phyloP scores from a whole-genome alignment of 306 rosid species.

The Datisca glomerata region DNA sequence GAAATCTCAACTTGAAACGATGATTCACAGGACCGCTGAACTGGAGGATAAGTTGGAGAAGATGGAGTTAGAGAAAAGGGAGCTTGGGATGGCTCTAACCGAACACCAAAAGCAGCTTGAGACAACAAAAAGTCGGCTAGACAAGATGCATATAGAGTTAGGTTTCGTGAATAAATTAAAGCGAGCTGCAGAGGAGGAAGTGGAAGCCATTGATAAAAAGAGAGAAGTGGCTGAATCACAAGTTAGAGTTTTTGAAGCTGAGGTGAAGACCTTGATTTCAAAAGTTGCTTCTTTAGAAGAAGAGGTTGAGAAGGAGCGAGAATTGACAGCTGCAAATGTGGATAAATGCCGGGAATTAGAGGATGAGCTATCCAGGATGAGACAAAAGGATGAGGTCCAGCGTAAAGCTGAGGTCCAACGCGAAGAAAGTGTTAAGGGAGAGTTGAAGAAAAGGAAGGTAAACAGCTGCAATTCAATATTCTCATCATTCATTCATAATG shows the following conservation, averaged over 20 bases:
- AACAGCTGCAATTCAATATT: no score
- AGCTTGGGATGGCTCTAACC: constrained; percentile 31
- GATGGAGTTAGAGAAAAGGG: constrained; percentile 31
- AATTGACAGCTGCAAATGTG: constrained; percentile 30
- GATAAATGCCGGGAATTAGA: constrained; percentile 39
- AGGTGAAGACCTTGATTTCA: constrained; percentile 27
- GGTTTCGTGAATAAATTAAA: constrained; percentile 31
- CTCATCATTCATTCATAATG: no score
- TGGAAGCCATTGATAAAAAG: constrained; percentile 25
- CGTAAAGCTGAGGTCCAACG: constrained; percentile 24
- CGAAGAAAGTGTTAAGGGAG: constrained; percentile 12
- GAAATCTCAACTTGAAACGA: constrained; percentile 30
- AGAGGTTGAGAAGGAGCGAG: constrained; percentile 43
- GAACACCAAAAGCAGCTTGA: constrained; percentile 35
- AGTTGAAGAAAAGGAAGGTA: constrained; percentile 56
- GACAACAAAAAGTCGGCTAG: constrained; percentile 26
- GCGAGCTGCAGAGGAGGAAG: constrained; percentile 40
- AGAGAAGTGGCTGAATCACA: constrained; percentile 37
- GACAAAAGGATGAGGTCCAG: constrained; percentile 33
- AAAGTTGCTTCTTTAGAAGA: constrained; percentile 37
- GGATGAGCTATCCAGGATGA: constrained; percentile 43
- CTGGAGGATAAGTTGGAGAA: constrained; percentile 39
- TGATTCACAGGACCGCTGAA: constrained; percentile 30
- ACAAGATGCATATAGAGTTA: constrained; percentile 38
- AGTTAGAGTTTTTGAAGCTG: constrained; percentile 25